phyloP scores from a whole-genome alignment of 2,329 filamentous ascomycete species.

The Teratosphaeria gauchensis region DNA sequence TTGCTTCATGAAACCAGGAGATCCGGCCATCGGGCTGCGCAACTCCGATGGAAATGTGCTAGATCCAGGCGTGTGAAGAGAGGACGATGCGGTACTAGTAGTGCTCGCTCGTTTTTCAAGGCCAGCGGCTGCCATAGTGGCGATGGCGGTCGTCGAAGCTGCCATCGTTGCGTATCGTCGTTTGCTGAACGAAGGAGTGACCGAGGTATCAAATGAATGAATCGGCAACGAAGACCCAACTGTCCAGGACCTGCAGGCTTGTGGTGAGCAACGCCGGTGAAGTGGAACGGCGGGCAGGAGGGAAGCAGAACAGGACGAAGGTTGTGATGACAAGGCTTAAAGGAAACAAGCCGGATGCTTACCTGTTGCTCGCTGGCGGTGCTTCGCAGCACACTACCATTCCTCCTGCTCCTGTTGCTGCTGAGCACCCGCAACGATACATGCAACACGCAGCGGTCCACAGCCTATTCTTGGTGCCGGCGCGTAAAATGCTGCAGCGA shows the following conservation, averaged over 20 bases:
- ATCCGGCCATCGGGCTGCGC: conserved; percentile 56
- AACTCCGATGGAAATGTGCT: conserved; percentile 47
- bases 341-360: conserved; percentile 9
- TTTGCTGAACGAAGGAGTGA: conserved; percentile 17
- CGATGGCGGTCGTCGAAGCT: conserved; percentile 21
- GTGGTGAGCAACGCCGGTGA: conserved; percentile 14
- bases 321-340: conserved; percentile 11
- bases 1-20: conserved; percentile 57
- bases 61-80: conserved; percentile 48
- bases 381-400: conserved; percentile 11
- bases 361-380: conserved; percentile 15
- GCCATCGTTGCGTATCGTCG: conserved; percentile 19
- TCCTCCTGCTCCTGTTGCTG: conserved; percentile 9
- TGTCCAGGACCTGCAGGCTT: conserved; percentile 13
- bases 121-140: conserved; percentile 26
- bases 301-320: conserved; percentile 7
- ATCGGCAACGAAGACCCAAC: conserved; percentile 16
- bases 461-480: conserved; percentile 19
- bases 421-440: conserved; percentile 10
- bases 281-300: conserved; percentile 3
- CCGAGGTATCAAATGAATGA: conserved; percentile 23
- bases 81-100: conserved; percentile 8
- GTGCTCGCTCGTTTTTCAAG: conserved; percentile 31
- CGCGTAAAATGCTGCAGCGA: conserved; percentile 13
- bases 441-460: conserved; percentile 11